phyloP scores from a whole-genome alignment of 1,139 yeast species.

The Groenewaldozyma auringiensis region DNA sequence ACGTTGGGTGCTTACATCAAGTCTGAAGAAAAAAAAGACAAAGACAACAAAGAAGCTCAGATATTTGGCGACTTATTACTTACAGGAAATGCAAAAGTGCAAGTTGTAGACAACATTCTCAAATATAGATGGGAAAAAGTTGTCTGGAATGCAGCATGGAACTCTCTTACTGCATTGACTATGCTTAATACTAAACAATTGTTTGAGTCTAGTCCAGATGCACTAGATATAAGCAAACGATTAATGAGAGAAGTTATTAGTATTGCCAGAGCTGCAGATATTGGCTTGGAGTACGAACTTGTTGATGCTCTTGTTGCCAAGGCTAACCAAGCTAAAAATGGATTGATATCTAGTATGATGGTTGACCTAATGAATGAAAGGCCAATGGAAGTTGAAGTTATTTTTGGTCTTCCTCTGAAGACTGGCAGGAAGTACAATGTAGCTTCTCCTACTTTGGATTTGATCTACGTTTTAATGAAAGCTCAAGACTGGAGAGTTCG shows the following conservation, averaged over 20 bases:
- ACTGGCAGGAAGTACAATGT: conserved; percentile 47
- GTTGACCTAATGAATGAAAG: conserved; percentile 54
- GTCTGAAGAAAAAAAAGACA: conserved; percentile 3
- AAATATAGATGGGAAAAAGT: conserved; percentile 52
- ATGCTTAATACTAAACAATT: conserved; percentile 43
- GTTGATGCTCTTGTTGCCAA: conserved; percentile 43
- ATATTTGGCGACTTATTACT: conserved; percentile 6
- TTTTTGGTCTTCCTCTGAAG: conserved; percentile 55
- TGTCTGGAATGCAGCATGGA: conserved; percentile 56
- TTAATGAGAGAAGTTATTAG: conserved; percentile 51
- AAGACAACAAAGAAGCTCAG: conserved; percentile 5
- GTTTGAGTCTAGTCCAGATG: conserved; percentile 15
- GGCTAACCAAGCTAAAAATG: conserved; percentile 9
- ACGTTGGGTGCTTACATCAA: conserved; percentile 43
- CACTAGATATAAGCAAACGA: conserved; percentile 27
- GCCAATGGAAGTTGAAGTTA: conserved; percentile 54
- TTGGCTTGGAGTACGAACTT: conserved; percentile 35
- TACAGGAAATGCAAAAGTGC: conserved; percentile 13
- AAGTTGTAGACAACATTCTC: conserved; percentile 16
- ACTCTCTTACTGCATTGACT: conserved; percentile 47
- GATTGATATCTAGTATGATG: conserved; percentile 45
- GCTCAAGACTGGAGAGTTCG: conserved; percentile 14
- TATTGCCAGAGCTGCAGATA: conserved; percentile 50
- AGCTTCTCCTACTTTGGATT: conserved; percentile 45
- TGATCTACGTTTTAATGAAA: conserved; percentile 38